A percentile compares a stretch with the other conserved stretches of the same genome.
Evolutionary conservation across 805 yeast genomes (phyloP).

Genomic region (Saturnispora ahearnii): DNA sequence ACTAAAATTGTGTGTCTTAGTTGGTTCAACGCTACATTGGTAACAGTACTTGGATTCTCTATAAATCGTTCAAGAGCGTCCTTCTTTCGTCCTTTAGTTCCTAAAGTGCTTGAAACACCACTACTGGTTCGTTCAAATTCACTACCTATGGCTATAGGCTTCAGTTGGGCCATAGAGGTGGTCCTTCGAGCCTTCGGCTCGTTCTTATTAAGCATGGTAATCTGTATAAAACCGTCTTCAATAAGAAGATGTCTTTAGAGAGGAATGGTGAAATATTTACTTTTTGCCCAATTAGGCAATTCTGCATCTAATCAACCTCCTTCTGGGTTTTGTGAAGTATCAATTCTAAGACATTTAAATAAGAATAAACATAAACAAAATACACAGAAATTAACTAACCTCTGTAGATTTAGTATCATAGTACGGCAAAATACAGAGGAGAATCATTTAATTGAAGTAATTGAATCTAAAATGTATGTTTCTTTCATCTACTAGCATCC

Average conservation of each 20-base stretch:
- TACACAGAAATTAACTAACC: neutral
- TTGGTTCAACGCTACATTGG: constrained; percentile 43
- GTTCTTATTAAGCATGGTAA: neutral
- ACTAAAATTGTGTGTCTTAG: constrained; percentile 42
- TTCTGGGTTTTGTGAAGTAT: neutral
- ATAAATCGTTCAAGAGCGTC: constrained; percentile 48
- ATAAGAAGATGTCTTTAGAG: too few species aligned
- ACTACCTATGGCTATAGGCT: neutral
- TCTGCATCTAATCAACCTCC: neutral
- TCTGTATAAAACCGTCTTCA: neutral
- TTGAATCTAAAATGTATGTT: neutral
- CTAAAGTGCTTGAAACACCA: neutral
- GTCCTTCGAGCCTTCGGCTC: neutral
- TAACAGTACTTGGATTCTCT: constrained; percentile 35
- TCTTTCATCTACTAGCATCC: neutral
- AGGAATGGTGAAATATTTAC: neutral
- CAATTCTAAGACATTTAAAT: neutral
- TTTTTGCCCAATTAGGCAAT: neutral
- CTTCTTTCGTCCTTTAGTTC: constrained; percentile 32
- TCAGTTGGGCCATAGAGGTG: neutral
- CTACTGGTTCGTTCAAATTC: constrained; percentile 2
- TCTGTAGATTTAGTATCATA: neutral
- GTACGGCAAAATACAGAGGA: neutral
- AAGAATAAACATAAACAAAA: neutral
- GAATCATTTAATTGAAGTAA: neutral